Base-by-base conservation (phyloP, 129 eudicot genomes). In the Dittrichia graveolens region DNA sequence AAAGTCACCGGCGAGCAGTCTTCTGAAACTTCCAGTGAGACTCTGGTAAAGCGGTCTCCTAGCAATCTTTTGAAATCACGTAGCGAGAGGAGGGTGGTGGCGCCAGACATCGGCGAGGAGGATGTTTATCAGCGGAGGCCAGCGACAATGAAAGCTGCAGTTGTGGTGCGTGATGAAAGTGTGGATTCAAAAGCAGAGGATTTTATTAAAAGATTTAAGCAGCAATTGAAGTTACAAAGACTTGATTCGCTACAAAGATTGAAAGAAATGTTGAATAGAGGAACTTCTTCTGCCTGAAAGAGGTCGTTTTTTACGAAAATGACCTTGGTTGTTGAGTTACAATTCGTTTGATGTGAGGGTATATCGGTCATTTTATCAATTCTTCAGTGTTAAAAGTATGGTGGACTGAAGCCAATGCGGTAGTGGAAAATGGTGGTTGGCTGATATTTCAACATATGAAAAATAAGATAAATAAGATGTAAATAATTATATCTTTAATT, bases 121-220 rank as follows among this genome's bases (percentile, higher is more conserved):
- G 84, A 77, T 3, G 54, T 19, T 3, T 47, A 75, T 44, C 71
- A 40, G 14, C 72, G 66, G 77, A 56, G 85, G 63, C 75, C 79
- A 56, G 83, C 75, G 57, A 74, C 78, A 37, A 78, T 77, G 78
- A 63, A 49, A 80, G 70, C 61, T 54, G 18, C 69, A 74, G 15
- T 8, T 8, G 38, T 8, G 6, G 82, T 14, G 40, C 85, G 53
- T 13, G 88, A 84, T 24, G 92, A 78, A 39, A 75, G 75, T 8
- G 93, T 90, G 31, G 86, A 90, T 39, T 86, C 71, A 11, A 84
- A 79, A 48, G 96, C 96, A 5, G 96, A 90, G 71, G 90, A 90
- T 59, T 90, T 90, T 38, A 90, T 90, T 18, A 82, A 81, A 41
- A 85, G 69, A 72, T 90, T 90, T 60, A 82, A 83, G 84, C 83